A percentile compares a stretch with the other conserved stretches of the same genome.
These are phyloP conservation scores for Amyloporia xantha DNA, from an alignment of 768 basidiomycete species.

Conservation along the genomic window DNA sequence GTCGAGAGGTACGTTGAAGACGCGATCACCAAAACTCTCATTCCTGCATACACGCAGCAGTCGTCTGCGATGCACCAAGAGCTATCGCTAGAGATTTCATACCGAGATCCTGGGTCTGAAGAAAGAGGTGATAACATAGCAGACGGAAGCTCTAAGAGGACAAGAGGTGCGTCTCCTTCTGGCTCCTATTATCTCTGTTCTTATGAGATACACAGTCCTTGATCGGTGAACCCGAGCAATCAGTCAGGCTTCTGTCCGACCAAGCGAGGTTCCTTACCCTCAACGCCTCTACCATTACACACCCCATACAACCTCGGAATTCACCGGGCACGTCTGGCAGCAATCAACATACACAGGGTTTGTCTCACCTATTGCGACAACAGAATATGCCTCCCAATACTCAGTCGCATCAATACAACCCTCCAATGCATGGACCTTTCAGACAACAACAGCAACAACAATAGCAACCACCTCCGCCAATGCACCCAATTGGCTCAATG, in stretches of 20 bases:
- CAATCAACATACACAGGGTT: constrained; percentile 16
- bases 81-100: constrained; percentile 64
- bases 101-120: constrained; percentile 71
- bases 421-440: constrained; percentile 19
- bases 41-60: constrained; percentile 72
- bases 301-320: constrained; percentile 11
- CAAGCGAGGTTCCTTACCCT: constrained; percentile 76
- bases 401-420: constrained; percentile 21
- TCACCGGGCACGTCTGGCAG: constrained; percentile 17
- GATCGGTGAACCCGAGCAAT: constrained; percentile 77
- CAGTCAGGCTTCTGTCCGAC: constrained; percentile 66
- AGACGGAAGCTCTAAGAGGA: constrained; percentile 66
- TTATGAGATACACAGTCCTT: constrained; percentile 39
- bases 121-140: constrained; percentile 76
- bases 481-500: constrained; percentile 50
- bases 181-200: constrained; percentile 10
- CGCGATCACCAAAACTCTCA: constrained; percentile 60
- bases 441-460: constrained; percentile 25
- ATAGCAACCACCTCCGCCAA: constrained; percentile 20
- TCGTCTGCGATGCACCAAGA: constrained; percentile 77
- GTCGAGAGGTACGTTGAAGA: constrained; percentile 83
- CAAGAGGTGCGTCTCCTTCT: constrained; percentile 56
- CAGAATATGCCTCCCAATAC: constrained; percentile 34
- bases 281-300: constrained; percentile 28
- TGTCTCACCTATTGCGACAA: constrained; percentile 24